These are phyloP conservation scores for Bryum argenteum DNA, from an alignment of 225 moss, liverwort and hornwort species.

Conservation along the genomic window DNA sequence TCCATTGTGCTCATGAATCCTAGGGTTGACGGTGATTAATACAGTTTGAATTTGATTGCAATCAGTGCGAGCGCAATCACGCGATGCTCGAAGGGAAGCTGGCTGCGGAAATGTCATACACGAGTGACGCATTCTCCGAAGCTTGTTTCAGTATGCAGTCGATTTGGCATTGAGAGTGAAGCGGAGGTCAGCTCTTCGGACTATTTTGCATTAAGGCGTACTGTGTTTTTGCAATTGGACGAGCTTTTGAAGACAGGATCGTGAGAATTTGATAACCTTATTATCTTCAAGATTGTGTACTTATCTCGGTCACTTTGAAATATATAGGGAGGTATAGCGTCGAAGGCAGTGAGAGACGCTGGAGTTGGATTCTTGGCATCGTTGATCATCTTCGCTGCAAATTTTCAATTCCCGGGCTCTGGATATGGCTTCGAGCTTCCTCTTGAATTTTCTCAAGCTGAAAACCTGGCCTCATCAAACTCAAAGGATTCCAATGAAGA, in stretches of 20 bases:
- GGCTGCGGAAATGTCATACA: not conserved
- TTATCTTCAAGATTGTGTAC: not conserved
- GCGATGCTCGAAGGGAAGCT: conserved; percentile 20
- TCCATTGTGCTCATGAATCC: not conserved
- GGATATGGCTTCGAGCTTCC: conserved; percentile 34
- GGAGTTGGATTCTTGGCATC: conserved; percentile 43
- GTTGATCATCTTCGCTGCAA: conserved; percentile 37
- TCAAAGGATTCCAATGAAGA: conserved; percentile 4
- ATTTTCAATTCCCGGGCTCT: conserved; percentile 12
- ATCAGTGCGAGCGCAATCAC: conserved; percentile 20
- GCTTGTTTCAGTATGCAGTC: not conserved
- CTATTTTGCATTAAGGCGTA: not conserved
- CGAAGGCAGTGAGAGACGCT: conserved; percentile 21
- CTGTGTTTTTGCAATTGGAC: not conserved
- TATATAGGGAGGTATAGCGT: conserved; percentile 13
- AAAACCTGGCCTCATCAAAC: conserved; percentile 3
- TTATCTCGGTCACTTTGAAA: not conserved
- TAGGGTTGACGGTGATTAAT: conserved; percentile 20
- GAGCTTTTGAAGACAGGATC: not conserved
- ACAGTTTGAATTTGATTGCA: not conserved
- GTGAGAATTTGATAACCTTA: not conserved
- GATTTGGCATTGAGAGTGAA: conserved; percentile 13
- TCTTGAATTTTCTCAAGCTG: conserved; percentile 24
- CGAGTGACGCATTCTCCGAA: conserved; percentile 6
- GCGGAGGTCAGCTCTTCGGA: not conserved